Evolutionary conservation across 2,329 filamentous ascomycete genomes (phyloP), one percentile per base, ranked within the genome.

Genomic region (Lachnellula hyalina): DNA sequence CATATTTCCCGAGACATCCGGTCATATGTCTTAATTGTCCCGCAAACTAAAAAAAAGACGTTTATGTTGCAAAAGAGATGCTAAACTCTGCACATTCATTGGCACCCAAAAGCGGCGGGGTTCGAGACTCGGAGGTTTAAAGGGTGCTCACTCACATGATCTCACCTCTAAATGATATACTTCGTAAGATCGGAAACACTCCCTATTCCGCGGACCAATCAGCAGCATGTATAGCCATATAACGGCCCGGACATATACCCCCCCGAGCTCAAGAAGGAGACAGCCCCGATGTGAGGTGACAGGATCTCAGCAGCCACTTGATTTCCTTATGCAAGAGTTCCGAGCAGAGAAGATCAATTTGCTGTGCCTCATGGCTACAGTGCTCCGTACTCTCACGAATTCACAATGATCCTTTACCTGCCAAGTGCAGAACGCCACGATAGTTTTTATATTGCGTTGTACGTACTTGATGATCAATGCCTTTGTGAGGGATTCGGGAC

Each of bases 141-240:
- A 32, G 28, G 8, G 9, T 21, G 28, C 28, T 32, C 28, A 15
- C 49, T 25, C 47, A 45, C 35, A 48, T 50, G 53, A 48, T 50
- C 54, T 51, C 56, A 47, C 54, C 49, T 41, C 52, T 14, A 7
- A 25, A 2, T 12, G 19, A n/a, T 2, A 32, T 14, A 28, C 41
- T 8, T 17, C 12, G 25, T 34, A 40, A 40, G 34, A 51, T 32
- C 25, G 41, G 49, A 35, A 46, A 38, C 49, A 51, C 32, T 23
- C 17, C 25, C 12, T 48, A 21, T 53, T 59, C 54, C 57, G 54
- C 57, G 54, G 47, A 23, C 57, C 51, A 56, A 59, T 59, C 42
- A 41, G 15, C 19, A n/a, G n/a, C 42, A 49, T 21, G 42, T 44
- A 44, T 41, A 54, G 52, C 55, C 49, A 51, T 57, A 54, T 54